These are phyloP conservation scores for Hygrophila difformis DNA, from an alignment of 257 asterid species.

Conservation along the genomic window DNA sequence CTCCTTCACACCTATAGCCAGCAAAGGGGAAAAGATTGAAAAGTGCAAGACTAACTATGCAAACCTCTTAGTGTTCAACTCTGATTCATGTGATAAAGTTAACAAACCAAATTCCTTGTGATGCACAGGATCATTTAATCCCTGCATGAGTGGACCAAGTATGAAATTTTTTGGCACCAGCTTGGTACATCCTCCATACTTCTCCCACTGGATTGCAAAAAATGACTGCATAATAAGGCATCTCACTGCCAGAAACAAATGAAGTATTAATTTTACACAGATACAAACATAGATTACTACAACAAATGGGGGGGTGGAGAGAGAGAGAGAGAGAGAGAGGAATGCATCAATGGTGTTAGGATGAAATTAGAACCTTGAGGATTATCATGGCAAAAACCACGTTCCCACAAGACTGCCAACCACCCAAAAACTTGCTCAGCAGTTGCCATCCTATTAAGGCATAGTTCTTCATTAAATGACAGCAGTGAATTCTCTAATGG, in stretches of 20 bases:
- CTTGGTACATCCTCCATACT: constrained; percentile 37
- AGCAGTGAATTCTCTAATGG: constrained; percentile 28
- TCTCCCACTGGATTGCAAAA: constrained; percentile 56
- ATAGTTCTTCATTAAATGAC: constrained; percentile 29
- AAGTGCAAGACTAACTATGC: constrained; percentile 10
- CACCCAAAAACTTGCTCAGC: constrained; percentile 55
- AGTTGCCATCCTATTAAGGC: constrained; percentile 43
- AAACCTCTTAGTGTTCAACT: constrained; percentile 7
- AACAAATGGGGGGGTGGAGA: too few species aligned
- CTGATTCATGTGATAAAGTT: constrained; percentile 14
- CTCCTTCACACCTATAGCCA: constrained; percentile 60
- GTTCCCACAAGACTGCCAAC: constrained; percentile 86
- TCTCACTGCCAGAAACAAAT: constrained; percentile 48
- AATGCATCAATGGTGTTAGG: constrained; percentile 2
- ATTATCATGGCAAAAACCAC: constrained; percentile 87
- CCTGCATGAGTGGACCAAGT: constrained; percentile 72
- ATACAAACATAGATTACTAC: constrained; percentile 11
- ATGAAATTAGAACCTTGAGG: constrained; percentile 58
- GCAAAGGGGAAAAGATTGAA: constrained; percentile 8
- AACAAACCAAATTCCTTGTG: constrained; percentile 85
- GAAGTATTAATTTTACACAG: constrained; percentile 3
- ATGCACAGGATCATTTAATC: constrained; percentile 91
- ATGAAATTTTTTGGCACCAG: constrained; percentile 61
- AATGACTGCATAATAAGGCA: constrained; percentile 87
- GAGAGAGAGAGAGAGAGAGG: not conserved